phyloP scores from a whole-genome alignment of 2,329 filamentous ascomycete species.

The Teratosphaeria destructans region DNA sequence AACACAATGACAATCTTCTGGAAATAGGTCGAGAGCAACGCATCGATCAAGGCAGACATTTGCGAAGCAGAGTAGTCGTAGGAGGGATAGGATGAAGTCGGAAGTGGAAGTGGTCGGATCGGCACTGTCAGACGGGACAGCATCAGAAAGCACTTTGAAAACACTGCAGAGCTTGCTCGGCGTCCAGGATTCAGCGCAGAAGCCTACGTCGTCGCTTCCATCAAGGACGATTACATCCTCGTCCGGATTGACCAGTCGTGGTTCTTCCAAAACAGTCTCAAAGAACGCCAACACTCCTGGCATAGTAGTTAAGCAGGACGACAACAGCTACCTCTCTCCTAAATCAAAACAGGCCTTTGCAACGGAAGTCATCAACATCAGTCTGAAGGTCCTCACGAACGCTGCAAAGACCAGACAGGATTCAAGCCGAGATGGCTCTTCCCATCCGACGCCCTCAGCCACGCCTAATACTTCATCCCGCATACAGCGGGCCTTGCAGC shows the following conservation, averaged over 20 bases:
- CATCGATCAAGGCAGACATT: not conserved
- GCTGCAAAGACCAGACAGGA: slow-evolving; percentile 42
- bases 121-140: slow-evolving; percentile 10
- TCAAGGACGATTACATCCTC: not conserved
- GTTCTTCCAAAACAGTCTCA: not conserved
- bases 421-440: not conserved
- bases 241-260: not conserved
- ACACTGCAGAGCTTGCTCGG: slow-evolving; percentile 13
- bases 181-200: slow-evolving; percentile 8
- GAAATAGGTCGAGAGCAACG: not conserved
- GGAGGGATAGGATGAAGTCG: not conserved
- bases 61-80: not conserved
- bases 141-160: slow-evolving; percentile 15
- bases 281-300: not conserved
- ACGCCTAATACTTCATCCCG: not conserved
- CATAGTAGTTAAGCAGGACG: not conserved
- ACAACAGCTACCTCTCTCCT: slow-evolving; percentile 30
- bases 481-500: slow-evolving; percentile 20
- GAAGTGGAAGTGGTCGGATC: slow-evolving; percentile 6
- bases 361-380: slow-evolving; percentile 61
- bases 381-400: slow-evolving; percentile 59
- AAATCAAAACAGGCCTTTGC: slow-evolving; percentile 58
- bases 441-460: not conserved
- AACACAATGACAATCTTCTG: not conserved
- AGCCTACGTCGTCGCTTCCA: not conserved